A percentile compares a stretch with the other conserved stretches of the same genome.
These are phyloP conservation scores for Russula lepida DNA, from an alignment of 768 basidiomycete species.

Conservation along the genomic window DNA sequence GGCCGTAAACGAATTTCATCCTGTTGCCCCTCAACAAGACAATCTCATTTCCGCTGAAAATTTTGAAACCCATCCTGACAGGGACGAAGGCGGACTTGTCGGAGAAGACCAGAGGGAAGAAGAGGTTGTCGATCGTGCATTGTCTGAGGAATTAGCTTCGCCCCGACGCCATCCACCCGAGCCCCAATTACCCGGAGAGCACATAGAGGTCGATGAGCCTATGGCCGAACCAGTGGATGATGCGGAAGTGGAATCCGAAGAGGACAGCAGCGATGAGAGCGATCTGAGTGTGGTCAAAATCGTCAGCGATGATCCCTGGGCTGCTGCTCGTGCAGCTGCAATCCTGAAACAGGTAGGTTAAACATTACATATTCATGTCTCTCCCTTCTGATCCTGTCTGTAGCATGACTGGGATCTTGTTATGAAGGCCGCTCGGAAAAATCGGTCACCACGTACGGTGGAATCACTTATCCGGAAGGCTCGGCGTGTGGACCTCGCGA, in stretches of 20 bases:
- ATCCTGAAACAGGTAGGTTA: slow-evolving; percentile 76
- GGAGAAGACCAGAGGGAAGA: slow-evolving; percentile 26
- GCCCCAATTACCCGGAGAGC: background rate
- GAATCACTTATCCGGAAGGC: slow-evolving; percentile 29
- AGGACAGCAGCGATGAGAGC: slow-evolving; percentile 30
- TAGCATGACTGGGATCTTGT: slow-evolving; percentile 85
- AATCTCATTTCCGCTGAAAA: background rate
- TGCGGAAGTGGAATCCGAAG: slow-evolving; percentile 25
- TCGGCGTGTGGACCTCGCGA: slow-evolving; percentile 10
- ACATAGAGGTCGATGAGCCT: slow-evolving; percentile 14
- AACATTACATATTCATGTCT: too few relatives aligned
- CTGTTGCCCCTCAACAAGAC: background rate
- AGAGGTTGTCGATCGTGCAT: slow-evolving; percentile 30
- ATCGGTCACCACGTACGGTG: slow-evolving; percentile 26
- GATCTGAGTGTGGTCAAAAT: slow-evolving; percentile 71
- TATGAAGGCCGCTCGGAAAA: slow-evolving; percentile 38
- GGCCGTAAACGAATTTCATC: background rate
- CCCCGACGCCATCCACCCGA: background rate
- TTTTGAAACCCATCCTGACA: background rate
- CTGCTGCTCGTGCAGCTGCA: slow-evolving; percentile 88
- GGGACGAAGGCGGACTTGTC: background rate
- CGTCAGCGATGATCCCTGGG: slow-evolving; percentile 73
- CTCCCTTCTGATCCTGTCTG: background rate
- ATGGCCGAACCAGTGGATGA: slow-evolving; percentile 20
- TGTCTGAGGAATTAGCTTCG: slow-evolving; percentile 25